Evolutionary conservation across 208 protist species (phyloP), one percentile per base, ranked within the genome.

Genomic region (Crithidia expoeki): DNA sequence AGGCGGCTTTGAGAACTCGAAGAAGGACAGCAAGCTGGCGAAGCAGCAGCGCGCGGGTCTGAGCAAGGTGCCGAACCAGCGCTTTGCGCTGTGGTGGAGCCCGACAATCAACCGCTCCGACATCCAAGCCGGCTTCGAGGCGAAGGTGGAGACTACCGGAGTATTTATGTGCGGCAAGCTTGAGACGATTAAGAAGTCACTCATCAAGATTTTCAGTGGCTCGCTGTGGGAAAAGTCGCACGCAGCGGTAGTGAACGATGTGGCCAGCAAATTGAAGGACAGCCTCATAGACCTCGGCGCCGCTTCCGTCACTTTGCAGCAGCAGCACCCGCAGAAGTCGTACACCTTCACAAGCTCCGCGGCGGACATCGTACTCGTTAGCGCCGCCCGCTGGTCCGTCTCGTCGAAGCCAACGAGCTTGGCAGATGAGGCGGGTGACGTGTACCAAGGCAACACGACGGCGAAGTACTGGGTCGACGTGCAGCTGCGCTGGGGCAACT

Each of bases 91-190:
- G 16, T 99, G 99, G 99, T 99, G 99, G 99, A 99, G 98, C 72
- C 99, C 99, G 49, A 99, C 99, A 9, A 99, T 99, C 88, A 99
- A 99, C 83, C 89, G 99, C 72, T 97, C 98, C 52, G 99, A 99
- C 81, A 98, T 99, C 30, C 99, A 99, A 85, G 98, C 99, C 40
- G 99, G 99, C 69, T 99, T 99, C 88, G 95, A 99, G 86, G 99
- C 99, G n/a, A 99, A 99, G 89, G 94, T 99, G 11, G 99, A 99
- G 82, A 94, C 99, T 17, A 99, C 99, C 30, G 99, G 99, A 76
- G 99, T 99, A 62, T 99, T 99, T 84, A 99, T 99, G 99, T 99
- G 99, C 84, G 99, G 99, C 71, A 99, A 99, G 86, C 99, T 99
- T 50, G 99, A 99, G 63, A 99, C 98, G 0, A 95, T 99, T 47